phyloP scores from a whole-genome alignment of 2,329 filamentous ascomycete genomes.

The Colletotrichum cuscutae region DNA sequence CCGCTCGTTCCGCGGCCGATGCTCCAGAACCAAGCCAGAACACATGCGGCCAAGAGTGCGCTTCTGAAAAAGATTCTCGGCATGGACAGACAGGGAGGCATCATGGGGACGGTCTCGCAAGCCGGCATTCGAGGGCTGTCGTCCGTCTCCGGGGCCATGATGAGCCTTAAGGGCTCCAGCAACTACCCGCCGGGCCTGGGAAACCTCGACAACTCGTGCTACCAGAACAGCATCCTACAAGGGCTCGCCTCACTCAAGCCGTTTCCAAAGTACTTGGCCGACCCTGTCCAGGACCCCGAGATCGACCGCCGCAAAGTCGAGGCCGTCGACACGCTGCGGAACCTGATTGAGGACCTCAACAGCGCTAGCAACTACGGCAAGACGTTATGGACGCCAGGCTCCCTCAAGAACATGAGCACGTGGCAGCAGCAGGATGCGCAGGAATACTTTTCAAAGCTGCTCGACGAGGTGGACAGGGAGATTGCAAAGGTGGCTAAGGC shows the following conservation, averaged over 20 bases:
- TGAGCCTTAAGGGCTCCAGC: slow-evolving; percentile 50
- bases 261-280: slow-evolving; percentile 73
- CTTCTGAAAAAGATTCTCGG: slow-evolving; percentile 72
- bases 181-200: slow-evolving; percentile 76
- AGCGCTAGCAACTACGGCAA: slow-evolving; percentile 76
- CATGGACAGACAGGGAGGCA: slow-evolving; percentile 61
- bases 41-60: slow-evolving; percentile 71
- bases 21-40: slow-evolving; percentile 50
- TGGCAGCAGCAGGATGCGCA: slow-evolving; percentile 98
- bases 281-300: slow-evolving; percentile 46
- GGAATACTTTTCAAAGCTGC: slow-evolving; percentile 92
- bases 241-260: slow-evolving; percentile 80
- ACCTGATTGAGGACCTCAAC: slow-evolving; percentile 77
- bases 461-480: slow-evolving; percentile 87
- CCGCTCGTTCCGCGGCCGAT: slow-evolving; percentile 52
- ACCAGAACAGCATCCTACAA: slow-evolving; percentile 96
- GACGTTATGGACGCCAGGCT: slow-evolving; percentile 82
- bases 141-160: slow-evolving; percentile 58
- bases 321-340: slow-evolving; percentile 60
- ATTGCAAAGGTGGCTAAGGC: slow-evolving; percentile 61
- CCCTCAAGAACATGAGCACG: slow-evolving; percentile 91
- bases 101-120: slow-evolving; percentile 67
- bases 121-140: slow-evolving; percentile 66
- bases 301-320: slow-evolving; percentile 34
- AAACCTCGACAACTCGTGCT: slow-evolving; percentile 96